These are phyloP conservation scores for Cladosporium halotolerans DNA, from an alignment of 2,329 filamentous ascomycete species.

Conservation along the genomic window DNA sequence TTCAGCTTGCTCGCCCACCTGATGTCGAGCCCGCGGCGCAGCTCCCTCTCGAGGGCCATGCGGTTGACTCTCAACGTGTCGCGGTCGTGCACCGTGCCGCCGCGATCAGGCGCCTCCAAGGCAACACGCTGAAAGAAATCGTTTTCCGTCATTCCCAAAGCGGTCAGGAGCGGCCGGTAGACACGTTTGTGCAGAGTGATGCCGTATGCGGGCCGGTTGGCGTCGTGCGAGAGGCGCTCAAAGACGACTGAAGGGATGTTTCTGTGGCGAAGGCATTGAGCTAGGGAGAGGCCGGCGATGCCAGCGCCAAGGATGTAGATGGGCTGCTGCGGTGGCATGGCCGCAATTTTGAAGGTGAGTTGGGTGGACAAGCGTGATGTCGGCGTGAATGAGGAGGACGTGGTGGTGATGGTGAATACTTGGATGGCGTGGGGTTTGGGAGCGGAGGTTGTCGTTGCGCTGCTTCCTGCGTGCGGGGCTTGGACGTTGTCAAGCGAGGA, in stretches of 20 bases:
- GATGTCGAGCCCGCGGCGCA: slow-evolving; percentile 33
- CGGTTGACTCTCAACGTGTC: slow-evolving; percentile 32
- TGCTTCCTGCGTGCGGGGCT: too few relatives aligned
- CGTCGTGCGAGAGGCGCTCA: slow-evolving; percentile 26
- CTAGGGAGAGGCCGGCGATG: slow-evolving; percentile 39
- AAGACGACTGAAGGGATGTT: slow-evolving; percentile 30
- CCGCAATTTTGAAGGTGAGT: too few relatives aligned
- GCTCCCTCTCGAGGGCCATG: slow-evolving; percentile 29
- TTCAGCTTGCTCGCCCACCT: slow-evolving; percentile 27
- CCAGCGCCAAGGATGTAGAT: slow-evolving; percentile 42
- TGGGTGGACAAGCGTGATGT: too few relatives aligned
- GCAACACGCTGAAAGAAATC: slow-evolving; percentile 29
- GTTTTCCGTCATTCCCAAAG: slow-evolving; percentile 28
- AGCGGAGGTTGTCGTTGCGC: too few relatives aligned
- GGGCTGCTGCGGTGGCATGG: slow-evolving; percentile 12
- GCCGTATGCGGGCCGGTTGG: slow-evolving; percentile 28
- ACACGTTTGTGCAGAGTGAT: slow-evolving; percentile 33
- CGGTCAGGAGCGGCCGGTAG: slow-evolving; percentile 29
- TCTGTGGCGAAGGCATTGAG: slow-evolving; percentile 28
- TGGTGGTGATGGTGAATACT: too few relatives aligned
- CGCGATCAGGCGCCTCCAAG: slow-evolving; percentile 17
- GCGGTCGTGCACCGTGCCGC: slow-evolving; percentile 16
- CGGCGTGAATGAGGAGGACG: too few relatives aligned
- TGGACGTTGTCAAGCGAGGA: too few relatives aligned
- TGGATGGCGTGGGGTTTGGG: too few relatives aligned